Base-by-base conservation (phyloP, 208 protist genomes). In the Leishmania braziliensis region DNA sequence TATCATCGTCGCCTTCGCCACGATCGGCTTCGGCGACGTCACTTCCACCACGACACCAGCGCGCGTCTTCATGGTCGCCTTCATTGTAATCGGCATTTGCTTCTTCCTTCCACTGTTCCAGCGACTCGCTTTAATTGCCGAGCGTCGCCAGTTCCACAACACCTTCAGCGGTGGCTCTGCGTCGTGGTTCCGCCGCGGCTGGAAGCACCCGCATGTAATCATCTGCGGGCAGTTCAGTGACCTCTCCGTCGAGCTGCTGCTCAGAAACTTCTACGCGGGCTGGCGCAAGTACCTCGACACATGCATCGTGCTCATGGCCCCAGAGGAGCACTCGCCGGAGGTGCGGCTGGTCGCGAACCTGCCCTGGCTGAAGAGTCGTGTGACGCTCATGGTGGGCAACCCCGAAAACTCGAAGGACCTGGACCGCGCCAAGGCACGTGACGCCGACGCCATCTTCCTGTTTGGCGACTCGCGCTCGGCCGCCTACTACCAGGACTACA, bases 371-470 rank as follows among this genome's bases (percentile, higher is more conserved):
- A 92, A 90, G 78, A 88, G 90, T 53, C 90, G 91, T 58, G 91
- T 96, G 54, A 78, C 89, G 48, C 85, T 96, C 48, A 88, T 96
- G 86, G 91, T 91, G 56, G 93, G 93, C 18, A 86, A 95, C 78
- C 91, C 91, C 5, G 60, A 56, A 5, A 92, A 91, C 12, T 78
- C 88, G 20, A 20, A 66, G 12, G 93, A 96, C 77, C 82, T 96
- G 5, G 84, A 86, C 16, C 89, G 93, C 68, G 90, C 90, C 20
- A 88, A 88, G 43, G 93, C 91, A 10, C 76, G 80, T 26, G 65
- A 94, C 69, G 93, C 93, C 5, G 91, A 96, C 70, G 93, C 93
- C 50, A 95, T 96, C 71, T 96, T 96, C 76, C 89, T 96, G 77
- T 95, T 92, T 73, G 93, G 93, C 36, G 91, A 96, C 75, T 84